These are phyloP conservation scores for Pythium sp. DNA, from an alignment of 352 stramenopile genomes.

Conservation along the genomic window DNA sequence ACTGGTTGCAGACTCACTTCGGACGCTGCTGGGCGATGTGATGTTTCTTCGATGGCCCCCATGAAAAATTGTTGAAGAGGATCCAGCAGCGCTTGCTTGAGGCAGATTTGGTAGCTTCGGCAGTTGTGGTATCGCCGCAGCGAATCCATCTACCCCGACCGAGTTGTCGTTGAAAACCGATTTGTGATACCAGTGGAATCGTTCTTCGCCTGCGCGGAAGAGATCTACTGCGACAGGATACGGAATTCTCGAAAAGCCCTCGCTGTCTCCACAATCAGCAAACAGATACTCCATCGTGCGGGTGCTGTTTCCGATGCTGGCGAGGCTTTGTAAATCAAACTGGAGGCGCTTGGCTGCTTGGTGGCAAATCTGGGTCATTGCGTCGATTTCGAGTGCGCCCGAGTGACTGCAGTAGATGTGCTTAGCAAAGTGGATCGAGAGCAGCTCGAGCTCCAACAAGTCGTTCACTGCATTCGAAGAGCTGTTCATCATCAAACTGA, in stretches of 20 bases:
- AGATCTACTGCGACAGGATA: constrained; percentile 28
- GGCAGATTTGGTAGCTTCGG: not conserved
- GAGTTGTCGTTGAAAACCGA: constrained; percentile 23
- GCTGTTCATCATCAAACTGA: constrained; percentile 47
- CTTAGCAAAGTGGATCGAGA: constrained; percentile 37
- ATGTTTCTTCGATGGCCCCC: not conserved
- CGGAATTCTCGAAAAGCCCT: constrained; percentile 37
- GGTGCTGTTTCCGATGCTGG: constrained; percentile 21
- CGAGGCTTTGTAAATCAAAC: constrained; percentile 29
- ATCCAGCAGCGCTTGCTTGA: not conserved
- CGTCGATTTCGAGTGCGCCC: not conserved
- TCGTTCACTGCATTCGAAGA: constrained; percentile 19
- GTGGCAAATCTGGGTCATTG: not conserved
- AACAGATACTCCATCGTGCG: constrained; percentile 29
- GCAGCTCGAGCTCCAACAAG: constrained; percentile 41
- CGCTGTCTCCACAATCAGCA: constrained; percentile 41
- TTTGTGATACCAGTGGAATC: constrained; percentile 66
- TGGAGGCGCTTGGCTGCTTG: constrained; percentile 35
- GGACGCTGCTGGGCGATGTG: not conserved
- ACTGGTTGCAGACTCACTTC: not conserved
- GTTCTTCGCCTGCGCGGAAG: constrained; percentile 50
- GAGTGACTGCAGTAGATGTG: constrained; percentile 22
- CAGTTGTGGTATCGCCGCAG: not conserved
- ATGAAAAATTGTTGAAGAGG: not conserved
- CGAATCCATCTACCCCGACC: not conserved